These are phyloP conservation scores for Fusarium succisae DNA, from an alignment of 2,329 filamentous ascomycete genomes.

Conservation along the genomic window DNA sequence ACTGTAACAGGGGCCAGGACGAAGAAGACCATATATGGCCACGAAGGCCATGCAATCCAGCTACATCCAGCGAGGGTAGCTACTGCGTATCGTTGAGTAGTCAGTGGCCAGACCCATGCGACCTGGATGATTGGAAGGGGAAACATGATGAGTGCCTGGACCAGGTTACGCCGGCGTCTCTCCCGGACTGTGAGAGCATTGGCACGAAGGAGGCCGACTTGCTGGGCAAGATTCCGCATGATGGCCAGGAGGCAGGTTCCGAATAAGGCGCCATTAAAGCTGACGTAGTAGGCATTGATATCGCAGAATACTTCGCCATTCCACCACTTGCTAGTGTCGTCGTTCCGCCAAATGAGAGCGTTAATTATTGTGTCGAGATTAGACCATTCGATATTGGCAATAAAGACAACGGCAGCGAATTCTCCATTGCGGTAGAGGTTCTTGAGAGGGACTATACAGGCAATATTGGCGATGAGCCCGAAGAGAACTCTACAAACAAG, in stretches of 20 bases:
- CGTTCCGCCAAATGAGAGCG: constrained; percentile 62
- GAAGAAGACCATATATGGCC: constrained; percentile 60
- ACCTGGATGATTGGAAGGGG: constrained; percentile 61
- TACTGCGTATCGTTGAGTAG: constrained; percentile 59
- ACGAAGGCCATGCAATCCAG: constrained; percentile 55
- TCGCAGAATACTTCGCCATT: constrained; percentile 64
- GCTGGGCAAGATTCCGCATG: constrained; percentile 62
- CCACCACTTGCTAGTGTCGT: constrained; percentile 62
- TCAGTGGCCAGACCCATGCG: constrained; percentile 58
- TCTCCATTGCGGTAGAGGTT: constrained; percentile 63
- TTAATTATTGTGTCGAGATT: constrained; percentile 62
- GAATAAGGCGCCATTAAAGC: constrained; percentile 57
- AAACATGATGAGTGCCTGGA: constrained; percentile 65
- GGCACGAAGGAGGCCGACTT: constrained; percentile 57
- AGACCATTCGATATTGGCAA: constrained; percentile 55
- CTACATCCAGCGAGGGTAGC: constrained; percentile 61
- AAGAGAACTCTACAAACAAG: constrained; percentile 60
- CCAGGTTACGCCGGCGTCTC: constrained; percentile 52
- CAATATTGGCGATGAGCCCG: constrained; percentile 54
- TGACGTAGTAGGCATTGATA: constrained; percentile 58
- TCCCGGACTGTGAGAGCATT: constrained; percentile 53
- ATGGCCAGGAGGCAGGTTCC: constrained; percentile 63
- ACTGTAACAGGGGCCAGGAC: constrained; percentile 57
- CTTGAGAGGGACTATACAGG: constrained; percentile 61
- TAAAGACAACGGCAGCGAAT: constrained; percentile 61